Base-by-base conservation (phyloP, 768 basidiomycete species). In the Termitomyces sp. region DNA sequence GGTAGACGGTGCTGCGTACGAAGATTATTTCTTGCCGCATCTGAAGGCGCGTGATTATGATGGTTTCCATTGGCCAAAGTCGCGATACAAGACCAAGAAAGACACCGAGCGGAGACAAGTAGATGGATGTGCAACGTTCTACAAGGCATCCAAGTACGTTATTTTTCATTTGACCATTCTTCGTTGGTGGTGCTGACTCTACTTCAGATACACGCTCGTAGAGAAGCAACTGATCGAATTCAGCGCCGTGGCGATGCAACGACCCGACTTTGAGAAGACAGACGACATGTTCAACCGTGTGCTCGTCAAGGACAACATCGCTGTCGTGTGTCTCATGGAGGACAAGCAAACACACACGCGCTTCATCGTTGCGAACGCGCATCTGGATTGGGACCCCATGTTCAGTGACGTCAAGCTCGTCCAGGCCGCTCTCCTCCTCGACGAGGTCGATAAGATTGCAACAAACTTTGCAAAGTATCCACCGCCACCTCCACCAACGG, bases 221-320 rank as follows among this genome's bases (percentile, higher is more conserved):
- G 96, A 98, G 78, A 92, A 91, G 67, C 90, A 95, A 57, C 85
- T 95, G 44, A 83, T 98, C 70, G 97, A 98, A 73, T 99, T 96
- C 78, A 92, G 89, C 71, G 84, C 91, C 39, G 83, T 95, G 64
- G 96, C 96, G 20, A 90, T 98, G 85, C 91, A 94, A 68, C 87
- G 94, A 32, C 86, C 89, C 54, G 94, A 96, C 72, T 94, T 95
- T 78, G 94, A 94, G 81, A 94, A 95, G 77, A 96, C 94, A 18
- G 95, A 98, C 69, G 96, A 98, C 78, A 96, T 98, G 95, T 98
- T 98, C 84, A 98, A 98, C 71, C 94, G 97, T 36, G 94, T 98
- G 58, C 84, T 98, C 67, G 90, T 91, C 63, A 92, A 94, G 72
- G 96, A 98, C 74, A 87, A 98, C 70, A 92, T 98, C 65, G 94